Conservation (phyloP, 441 rosid genomes). For the Hura crepitans region DNA sequence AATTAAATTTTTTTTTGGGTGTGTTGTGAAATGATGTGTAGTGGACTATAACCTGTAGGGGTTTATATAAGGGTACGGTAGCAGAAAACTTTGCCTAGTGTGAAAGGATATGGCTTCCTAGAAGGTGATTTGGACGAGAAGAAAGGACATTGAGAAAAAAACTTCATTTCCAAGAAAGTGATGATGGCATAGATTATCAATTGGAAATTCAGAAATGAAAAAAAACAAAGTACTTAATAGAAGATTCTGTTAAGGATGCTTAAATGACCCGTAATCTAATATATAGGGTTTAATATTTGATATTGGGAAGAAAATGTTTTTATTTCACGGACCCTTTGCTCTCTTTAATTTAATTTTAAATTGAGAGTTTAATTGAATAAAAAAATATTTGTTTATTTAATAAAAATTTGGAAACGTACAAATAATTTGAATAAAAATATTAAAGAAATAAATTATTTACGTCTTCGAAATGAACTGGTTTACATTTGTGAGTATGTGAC, state of each 20-base stretch:
- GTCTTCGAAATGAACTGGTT: too few species aligned
- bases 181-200: too few species aligned
- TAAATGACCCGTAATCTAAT: constrained; percentile 30
- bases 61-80: constrained; percentile 23
- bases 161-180: constrained; percentile 27
- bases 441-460: too few species aligned
- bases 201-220: too few species aligned
- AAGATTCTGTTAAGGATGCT: constrained; percentile 21
- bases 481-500: neutral
- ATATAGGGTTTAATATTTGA: neutral
- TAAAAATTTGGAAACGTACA: too few species aligned
- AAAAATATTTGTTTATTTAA: too few species aligned
- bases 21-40: neutral
- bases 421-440: too few species aligned
- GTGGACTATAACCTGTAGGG: neutral
- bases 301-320: too few species aligned
- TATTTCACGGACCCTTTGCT: too few species aligned
- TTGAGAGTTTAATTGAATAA: too few species aligned
- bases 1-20: too few species aligned
- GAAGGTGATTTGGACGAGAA: constrained; percentile 19
- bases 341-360: too few species aligned
- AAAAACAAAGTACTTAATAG: neutral
- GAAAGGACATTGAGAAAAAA: neutral
- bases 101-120: constrained; percentile 14
- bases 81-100: neutral